These are phyloP conservation scores for Phytopythium ostracodes DNA, from an alignment of 352 stramenopile genomes.

Conservation along the genomic window DNA sequence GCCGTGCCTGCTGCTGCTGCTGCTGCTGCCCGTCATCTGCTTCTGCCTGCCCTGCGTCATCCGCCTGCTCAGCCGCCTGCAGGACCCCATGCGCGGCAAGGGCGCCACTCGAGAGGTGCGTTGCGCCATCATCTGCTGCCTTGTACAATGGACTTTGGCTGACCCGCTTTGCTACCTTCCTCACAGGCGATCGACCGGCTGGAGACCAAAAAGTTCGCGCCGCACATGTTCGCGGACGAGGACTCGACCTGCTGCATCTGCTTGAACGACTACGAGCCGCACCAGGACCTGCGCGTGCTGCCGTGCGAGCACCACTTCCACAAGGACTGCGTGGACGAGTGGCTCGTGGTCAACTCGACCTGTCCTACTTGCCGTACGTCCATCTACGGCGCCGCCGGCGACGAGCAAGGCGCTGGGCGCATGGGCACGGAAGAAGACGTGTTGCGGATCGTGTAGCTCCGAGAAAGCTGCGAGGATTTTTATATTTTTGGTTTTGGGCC, in stretches of 20 bases:
- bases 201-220: conserved; percentile 49
- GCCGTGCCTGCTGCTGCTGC: conserved; percentile 87
- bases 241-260: conserved; percentile 92
- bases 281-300: conserved; percentile 91
- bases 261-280: conserved; percentile 81
- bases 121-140: too few relatives aligned
- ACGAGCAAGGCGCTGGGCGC: conserved; percentile 10
- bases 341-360: conserved; percentile 84
- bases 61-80: conserved; percentile 84
- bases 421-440: conserved; percentile 57
- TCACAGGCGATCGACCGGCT: conserved; percentile 72
- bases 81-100: conserved; percentile 86
- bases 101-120: conserved; percentile 74
- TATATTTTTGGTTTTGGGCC: not conserved
- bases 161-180: too few relatives aligned
- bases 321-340: conserved; percentile 89
- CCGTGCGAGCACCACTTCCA: conserved; percentile 96
- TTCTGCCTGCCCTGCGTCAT: conserved; percentile 94
- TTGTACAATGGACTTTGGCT: too few relatives aligned
- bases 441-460: conserved; percentile 44
- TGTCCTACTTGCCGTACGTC: conserved; percentile 86
- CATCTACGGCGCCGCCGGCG: conserved; percentile 44
- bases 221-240: conserved; percentile 64
- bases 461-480: not conserved
- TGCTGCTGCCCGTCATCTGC: conserved; percentile 90